Percentiles rank a stretch among this genome's conserved stretches.
These are phyloP conservation scores for Hansenula lynferdii DNA, from an alignment of 1,139 yeast species.

Conservation along the genomic window DNA sequence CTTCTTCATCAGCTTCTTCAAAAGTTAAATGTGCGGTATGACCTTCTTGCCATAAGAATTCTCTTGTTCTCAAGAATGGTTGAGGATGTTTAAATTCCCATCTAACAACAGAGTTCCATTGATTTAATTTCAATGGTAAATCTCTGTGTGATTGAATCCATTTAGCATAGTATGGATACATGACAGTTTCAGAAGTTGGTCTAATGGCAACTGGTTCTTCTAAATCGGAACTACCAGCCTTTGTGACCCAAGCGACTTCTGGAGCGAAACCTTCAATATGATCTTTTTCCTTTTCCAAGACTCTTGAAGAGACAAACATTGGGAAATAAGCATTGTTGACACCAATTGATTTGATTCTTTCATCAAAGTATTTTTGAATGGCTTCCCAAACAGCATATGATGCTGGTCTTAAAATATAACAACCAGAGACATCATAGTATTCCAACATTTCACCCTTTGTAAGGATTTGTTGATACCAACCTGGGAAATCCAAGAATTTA, in stretches of 20 bases:
- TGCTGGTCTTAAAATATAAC: conserved; percentile 96
- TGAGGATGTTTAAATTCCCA: conserved; percentile 99
- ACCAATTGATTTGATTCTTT: conserved; percentile 76
- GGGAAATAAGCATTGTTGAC: conserved; percentile 97
- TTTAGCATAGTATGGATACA: conserved; percentile 99
- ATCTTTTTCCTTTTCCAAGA: conserved; percentile 95
- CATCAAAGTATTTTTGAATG: conserved; percentile 85
- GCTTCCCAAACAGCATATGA: conserved; percentile 94
- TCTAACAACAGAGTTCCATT: conserved; percentile 99
- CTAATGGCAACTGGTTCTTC: conserved; percentile 99
- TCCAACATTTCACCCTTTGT: conserved; percentile 98
- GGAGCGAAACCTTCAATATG: conserved; percentile 99
- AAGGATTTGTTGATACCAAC: conserved; percentile 95
- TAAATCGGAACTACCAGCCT: conserved; percentile 88
- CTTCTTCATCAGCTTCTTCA: conserved; percentile 81
- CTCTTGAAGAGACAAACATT: conserved; percentile 92
- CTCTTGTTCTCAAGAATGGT: conserved; percentile 98
- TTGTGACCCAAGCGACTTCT: conserved; percentile 99
- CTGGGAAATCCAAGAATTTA: conserved; percentile 86
- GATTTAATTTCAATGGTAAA: conserved; percentile 91
- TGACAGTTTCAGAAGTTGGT: conserved; percentile 99
- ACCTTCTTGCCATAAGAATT: conserved; percentile 99
- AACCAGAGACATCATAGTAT: conserved; percentile 97
- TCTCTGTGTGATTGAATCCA: conserved; percentile 99
- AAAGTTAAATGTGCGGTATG: conserved; percentile 92